phyloP scores from a whole-genome alignment of 2,329 filamentous ascomycete genomes.

The Stagonosporopsis rhizophila region DNA sequence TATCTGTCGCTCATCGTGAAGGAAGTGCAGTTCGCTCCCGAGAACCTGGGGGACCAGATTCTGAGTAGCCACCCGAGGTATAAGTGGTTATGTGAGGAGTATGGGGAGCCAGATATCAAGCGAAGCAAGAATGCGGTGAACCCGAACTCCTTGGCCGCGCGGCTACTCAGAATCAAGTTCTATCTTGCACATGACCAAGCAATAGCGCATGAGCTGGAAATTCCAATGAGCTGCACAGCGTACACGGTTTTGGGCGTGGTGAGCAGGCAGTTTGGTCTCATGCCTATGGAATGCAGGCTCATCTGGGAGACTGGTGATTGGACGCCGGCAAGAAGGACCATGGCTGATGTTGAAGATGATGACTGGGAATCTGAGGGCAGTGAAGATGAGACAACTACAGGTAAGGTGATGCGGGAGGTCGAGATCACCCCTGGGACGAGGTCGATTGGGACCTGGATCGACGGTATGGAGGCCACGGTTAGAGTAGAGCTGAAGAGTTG shows the following conservation, averaged over 20 bases:
- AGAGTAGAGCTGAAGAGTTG: slow-evolving; percentile 65
- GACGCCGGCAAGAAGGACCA: slow-evolving; percentile 73
- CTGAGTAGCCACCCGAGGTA: slow-evolving; percentile 74
- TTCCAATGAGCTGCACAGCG: slow-evolving; percentile 80
- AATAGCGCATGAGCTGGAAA: slow-evolving; percentile 48
- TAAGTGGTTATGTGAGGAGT: slow-evolving; percentile 72
- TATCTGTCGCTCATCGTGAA: slow-evolving; percentile 85
- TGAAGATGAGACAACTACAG: slow-evolving; percentile 64
- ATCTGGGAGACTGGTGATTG: slow-evolving; percentile 92
- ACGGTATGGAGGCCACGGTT: slow-evolving; percentile 73
- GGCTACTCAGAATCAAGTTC: slow-evolving; percentile 71
- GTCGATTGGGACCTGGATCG: slow-evolving; percentile 83
- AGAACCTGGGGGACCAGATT: slow-evolving; percentile 62
- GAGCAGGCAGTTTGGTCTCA: slow-evolving; percentile 70
- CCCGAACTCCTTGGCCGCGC: slow-evolving; percentile 81
- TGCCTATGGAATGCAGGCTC: slow-evolving; percentile 70
- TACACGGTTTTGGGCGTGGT: slow-evolving; percentile 84
- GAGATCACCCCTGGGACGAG: slow-evolving; percentile 81
- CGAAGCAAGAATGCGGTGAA: slow-evolving; percentile 61
- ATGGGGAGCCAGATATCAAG: slow-evolving; percentile 73
- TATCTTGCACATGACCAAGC: slow-evolving; percentile 39
- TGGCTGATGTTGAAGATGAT: slow-evolving; percentile 63
- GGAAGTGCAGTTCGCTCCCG: slow-evolving; percentile 70
- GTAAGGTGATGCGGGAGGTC: slow-evolving; percentile 79
- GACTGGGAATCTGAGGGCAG: slow-evolving; percentile 55